These are phyloP conservation scores for Anthracocystis setariae DNA, from an alignment of 1,284 basidiomycete species.

Conservation along the genomic window DNA sequence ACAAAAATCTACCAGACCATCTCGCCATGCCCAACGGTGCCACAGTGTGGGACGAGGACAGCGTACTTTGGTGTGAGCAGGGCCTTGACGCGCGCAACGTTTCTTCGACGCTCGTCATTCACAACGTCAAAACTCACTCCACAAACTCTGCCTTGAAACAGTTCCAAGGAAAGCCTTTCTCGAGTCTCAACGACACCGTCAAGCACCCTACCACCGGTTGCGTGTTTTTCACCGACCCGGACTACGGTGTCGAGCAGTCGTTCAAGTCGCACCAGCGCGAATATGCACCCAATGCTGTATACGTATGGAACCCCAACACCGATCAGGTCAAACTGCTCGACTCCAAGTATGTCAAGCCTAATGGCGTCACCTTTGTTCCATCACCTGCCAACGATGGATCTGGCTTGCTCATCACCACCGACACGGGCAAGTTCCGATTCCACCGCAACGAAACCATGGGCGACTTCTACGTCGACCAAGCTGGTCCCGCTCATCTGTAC, in stretches of 20 bases:
- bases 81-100: slow-evolving; percentile 28
- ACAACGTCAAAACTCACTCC: slow-evolving; percentile 17
- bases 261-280: slow-evolving; percentile 30
- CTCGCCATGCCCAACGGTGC: slow-evolving; percentile 44
- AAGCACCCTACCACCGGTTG: slow-evolving; percentile 39
- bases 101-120: slow-evolving; percentile 29
- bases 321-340: slow-evolving; percentile 38
- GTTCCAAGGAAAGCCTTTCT: slow-evolving; percentile 42
- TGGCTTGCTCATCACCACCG: slow-evolving; percentile 39
- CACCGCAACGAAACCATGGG: slow-evolving; percentile 31
- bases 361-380: slow-evolving; percentile 50
- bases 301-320: slow-evolving; percentile 38
- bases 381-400: slow-evolving; percentile 29
- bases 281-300: slow-evolving; percentile 51
- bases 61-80: slow-evolving; percentile 52
- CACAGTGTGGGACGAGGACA: slow-evolving; percentile 38
- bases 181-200: slow-evolving; percentile 52
- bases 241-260: slow-evolving; percentile 53
- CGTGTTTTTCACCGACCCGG: slow-evolving; percentile 54
- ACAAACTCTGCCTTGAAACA: slow-evolving; percentile 10
- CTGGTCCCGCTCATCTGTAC: slow-evolving; percentile 31
- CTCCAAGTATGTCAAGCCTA: slow-evolving; percentile 42
- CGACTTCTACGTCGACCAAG: slow-evolving; percentile 38
- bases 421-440: slow-evolving; percentile 45
- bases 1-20: slow-evolving; percentile 20